Evolutionary conservation across 129 eudicot species (phyloP).

Genomic region (Rutidosis leptorrhynchoides): DNA sequence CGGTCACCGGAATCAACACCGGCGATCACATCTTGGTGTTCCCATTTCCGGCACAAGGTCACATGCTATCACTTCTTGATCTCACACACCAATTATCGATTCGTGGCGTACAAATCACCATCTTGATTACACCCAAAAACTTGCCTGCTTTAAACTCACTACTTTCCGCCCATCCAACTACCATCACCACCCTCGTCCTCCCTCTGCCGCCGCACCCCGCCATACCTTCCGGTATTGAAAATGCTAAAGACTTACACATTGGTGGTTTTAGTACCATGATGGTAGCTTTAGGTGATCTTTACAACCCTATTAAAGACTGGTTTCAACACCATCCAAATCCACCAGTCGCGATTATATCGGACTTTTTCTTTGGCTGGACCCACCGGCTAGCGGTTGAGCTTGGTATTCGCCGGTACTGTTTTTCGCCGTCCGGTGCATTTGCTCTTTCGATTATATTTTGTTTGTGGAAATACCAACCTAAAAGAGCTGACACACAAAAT

Average conservation of each 20-base stretch:
- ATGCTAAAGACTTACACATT: conserved; percentile 50
- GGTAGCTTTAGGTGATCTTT: conserved; percentile 37
- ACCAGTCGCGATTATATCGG: conserved; percentile 55
- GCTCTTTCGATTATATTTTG: conserved; percentile 44
- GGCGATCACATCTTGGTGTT: conserved; percentile 55
- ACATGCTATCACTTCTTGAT: conserved; percentile 63
- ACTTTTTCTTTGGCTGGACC: conserved; percentile 67
- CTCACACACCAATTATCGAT: conserved; percentile 54
- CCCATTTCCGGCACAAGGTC: conserved; percentile 88
- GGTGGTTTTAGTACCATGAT: conserved; percentile 42
- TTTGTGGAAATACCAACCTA: conserved; percentile 49
- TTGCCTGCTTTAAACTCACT: conserved; percentile 41
- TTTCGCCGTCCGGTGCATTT: conserved; percentile 57
- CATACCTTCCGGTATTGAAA: conserved; percentile 66
- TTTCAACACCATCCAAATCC: conserved; percentile 52
- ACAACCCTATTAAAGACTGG: conserved; percentile 44
- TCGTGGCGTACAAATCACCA: conserved; percentile 47
- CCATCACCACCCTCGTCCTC: conserved; percentile 57
- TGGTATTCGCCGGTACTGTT: conserved; percentile 46
- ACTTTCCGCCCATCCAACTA: conserved; percentile 46
- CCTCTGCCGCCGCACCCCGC: conserved; percentile 55
- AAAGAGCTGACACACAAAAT: conserved; percentile 25
- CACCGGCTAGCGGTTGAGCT: conserved; percentile 38
- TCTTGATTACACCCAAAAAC: conserved; percentile 61
- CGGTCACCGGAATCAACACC: conserved; percentile 24